Percentiles rank a stretch among this genome's conserved stretches.
Conservation (phyloP, 1,139 yeast genomes). For the Chernovozyma sophiae-reginae region DNA sequence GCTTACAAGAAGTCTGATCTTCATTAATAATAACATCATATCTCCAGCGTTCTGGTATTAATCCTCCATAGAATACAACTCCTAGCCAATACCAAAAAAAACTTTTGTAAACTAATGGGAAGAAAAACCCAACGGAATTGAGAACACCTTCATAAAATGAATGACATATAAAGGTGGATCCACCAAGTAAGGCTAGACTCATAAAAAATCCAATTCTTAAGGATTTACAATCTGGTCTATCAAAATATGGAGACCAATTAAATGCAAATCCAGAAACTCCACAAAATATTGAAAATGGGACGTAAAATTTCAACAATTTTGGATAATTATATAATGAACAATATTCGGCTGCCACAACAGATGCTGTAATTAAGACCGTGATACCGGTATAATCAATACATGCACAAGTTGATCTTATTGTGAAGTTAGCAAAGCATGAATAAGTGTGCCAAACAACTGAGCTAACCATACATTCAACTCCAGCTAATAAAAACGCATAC, state of each 20-base stretch:
- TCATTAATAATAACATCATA: conserved; percentile 54
- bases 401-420: conserved; percentile 70
- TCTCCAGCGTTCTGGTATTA: conserved; percentile 88
- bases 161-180: conserved; percentile 57
- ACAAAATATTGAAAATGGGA: conserved; percentile 57
- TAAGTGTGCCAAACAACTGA: conserved; percentile 93
- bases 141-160: conserved; percentile 53
- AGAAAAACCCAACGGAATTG: conserved; percentile 48
- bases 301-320: conserved; percentile 42
- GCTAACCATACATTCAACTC: conserved; percentile 70
- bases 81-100: conserved; percentile 76
- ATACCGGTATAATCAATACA: conserved; percentile 96
- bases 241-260: conserved; percentile 91
- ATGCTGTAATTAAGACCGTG: conserved; percentile 84
- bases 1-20: conserved; percentile 24
- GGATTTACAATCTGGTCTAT: conserved; percentile 77
- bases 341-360: conserved; percentile 82
- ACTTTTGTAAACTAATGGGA: conserved; percentile 61
- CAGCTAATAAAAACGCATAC: conserved; percentile 64
- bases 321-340: conserved; percentile 68
- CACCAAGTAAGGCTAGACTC: conserved; percentile 74
- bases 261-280: conserved; percentile 72
- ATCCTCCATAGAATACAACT: conserved; percentile 80
- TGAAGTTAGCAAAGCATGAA: conserved; percentile 66
- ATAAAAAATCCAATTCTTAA: conserved; percentile 81